Base-by-base conservation (phyloP, 495 filamentous ascomycete genomes). In the Oleoguttula mirabilis region DNA sequence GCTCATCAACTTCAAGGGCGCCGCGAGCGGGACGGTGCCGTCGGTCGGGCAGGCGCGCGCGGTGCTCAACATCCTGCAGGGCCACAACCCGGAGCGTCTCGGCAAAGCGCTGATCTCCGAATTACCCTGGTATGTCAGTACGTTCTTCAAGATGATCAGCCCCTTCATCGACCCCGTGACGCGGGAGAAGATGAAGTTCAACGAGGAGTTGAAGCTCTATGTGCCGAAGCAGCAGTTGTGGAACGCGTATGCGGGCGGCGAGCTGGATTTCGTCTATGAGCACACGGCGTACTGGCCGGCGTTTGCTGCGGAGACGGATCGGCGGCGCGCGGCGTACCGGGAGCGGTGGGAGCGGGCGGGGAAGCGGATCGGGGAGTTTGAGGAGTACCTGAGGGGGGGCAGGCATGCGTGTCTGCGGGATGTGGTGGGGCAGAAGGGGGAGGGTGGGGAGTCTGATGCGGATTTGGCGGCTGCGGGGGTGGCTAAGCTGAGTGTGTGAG, bases 131-230 rank as follows among this genome's bases (percentile, higher is more conserved):
- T 66, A 88, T 37, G 79, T 95, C 39, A 75, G 69, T 60, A 79
- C 76, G 19, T 98, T 98, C 71, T 92, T 94, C 71, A 94, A 92
- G 63, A 62, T 94, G 45, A 87, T 98, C 63, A 83, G 75, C 15
- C 87, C 88, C 21, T 96, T 96, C 61, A 94, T 98, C 59, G 90
- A 98, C 63, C 90, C 90, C 7, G 47, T 79, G 45, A 98, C 90
- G 12, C 75, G 79, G 12, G 74, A 90, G 49, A 98, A 98, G 68
- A 73, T 98, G 55, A 85, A 83, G 57, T 96, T 94, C 69, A 93
- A 94, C 63, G 82, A 92, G 53, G 80, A 93, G 52, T 71, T 90
- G 62, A 64, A 68, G 45, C 63, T 80, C 34, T 79, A 83, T 52
- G 80, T 96, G 10, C 87, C 86, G 4, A 55, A 75, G 5, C 64